These are phyloP conservation scores for Microdochium nivale DNA, from an alignment of 2,329 filamentous ascomycete species.

Conservation along the genomic window DNA sequence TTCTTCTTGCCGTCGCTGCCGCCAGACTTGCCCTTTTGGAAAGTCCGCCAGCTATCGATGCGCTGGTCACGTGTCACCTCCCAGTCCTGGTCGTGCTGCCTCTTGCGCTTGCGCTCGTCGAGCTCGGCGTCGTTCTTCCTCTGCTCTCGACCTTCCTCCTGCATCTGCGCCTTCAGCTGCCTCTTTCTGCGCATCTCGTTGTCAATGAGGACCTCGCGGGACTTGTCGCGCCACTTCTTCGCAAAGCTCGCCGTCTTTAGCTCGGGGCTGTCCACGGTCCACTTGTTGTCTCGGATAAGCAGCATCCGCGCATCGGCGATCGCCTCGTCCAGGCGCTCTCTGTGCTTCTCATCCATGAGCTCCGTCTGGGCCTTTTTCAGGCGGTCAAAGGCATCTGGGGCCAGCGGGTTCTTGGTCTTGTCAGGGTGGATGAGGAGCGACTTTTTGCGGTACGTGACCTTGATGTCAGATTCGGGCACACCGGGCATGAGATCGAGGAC, in stretches of 20 bases:
- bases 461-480: conserved; percentile 93
- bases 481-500: conserved; percentile 93
- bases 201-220: conserved; percentile 82
- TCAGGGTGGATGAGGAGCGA: conserved; percentile 99
- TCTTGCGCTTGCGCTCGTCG: conserved; percentile 72
- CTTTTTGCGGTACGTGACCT: conserved; percentile 87
- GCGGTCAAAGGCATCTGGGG: conserved; percentile 92
- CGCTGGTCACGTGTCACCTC: conserved; percentile 84
- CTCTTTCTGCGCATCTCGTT: conserved; percentile 78
- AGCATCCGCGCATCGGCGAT: conserved; percentile 95
- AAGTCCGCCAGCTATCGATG: conserved; percentile 90
- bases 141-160: conserved; percentile 89
- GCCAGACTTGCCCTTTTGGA: conserved; percentile 62
- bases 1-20: conserved; percentile 45
- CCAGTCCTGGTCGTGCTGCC: conserved; percentile 92
- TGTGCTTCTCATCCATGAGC: conserved; percentile 90
- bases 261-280: conserved; percentile 82
- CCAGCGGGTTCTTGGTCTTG: conserved; percentile 85
- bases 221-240: conserved; percentile 82
- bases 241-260: conserved; percentile 77
- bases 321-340: conserved; percentile 79
- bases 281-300: conserved; percentile 88
- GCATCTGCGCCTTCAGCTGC: conserved; percentile 89
- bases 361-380: conserved; percentile 90
- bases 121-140: conserved; percentile 77